Conservation (phyloP, 495 filamentous ascomycete species). For the Corynascus novoguineensis region DNA sequence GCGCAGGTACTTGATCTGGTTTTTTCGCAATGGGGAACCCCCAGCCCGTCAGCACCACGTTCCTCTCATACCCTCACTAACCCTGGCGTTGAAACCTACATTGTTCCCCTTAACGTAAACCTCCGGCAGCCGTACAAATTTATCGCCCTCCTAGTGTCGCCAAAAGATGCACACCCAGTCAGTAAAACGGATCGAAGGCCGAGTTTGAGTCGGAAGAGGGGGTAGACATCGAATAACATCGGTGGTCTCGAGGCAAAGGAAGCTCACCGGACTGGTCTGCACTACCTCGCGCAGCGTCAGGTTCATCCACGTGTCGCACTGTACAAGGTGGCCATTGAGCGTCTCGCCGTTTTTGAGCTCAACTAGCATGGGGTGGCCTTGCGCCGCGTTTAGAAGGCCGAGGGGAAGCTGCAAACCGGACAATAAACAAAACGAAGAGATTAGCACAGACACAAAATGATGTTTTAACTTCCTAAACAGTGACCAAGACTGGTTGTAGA, state of each 20-base stretch:
- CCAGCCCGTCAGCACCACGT: neutral
- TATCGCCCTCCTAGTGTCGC: constrained; percentile 67
- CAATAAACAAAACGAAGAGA: neutral
- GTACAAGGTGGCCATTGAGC: constrained; percentile 89
- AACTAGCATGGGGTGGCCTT: constrained; percentile 98
- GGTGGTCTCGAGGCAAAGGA: neutral
- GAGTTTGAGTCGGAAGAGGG: too few relatives aligned
- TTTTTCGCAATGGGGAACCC: too few relatives aligned
- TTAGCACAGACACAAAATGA: neutral
- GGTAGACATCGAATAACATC: too few relatives aligned
- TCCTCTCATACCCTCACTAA: neutral
- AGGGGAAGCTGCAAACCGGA: constrained; percentile 64
- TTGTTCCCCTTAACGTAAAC: constrained; percentile 97
- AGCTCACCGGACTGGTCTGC: constrained; percentile 75
- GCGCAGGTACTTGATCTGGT: constrained; percentile 98
- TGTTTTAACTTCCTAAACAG: too few relatives aligned
- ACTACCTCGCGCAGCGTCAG: constrained; percentile 93
- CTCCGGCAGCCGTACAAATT: constrained; percentile 83
- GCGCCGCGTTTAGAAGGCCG: constrained; percentile 87
- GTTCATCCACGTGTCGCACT: constrained; percentile 99
- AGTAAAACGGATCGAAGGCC: too few relatives aligned
- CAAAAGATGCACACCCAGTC: constrained; percentile 1
- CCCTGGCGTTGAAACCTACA: constrained; percentile 45
- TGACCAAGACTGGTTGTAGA: too few relatives aligned
- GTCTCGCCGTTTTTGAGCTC: constrained; percentile 99